phyloP scores from a whole-genome alignment of 352 stramenopile species.

The Pythium aristosporum region DNA sequence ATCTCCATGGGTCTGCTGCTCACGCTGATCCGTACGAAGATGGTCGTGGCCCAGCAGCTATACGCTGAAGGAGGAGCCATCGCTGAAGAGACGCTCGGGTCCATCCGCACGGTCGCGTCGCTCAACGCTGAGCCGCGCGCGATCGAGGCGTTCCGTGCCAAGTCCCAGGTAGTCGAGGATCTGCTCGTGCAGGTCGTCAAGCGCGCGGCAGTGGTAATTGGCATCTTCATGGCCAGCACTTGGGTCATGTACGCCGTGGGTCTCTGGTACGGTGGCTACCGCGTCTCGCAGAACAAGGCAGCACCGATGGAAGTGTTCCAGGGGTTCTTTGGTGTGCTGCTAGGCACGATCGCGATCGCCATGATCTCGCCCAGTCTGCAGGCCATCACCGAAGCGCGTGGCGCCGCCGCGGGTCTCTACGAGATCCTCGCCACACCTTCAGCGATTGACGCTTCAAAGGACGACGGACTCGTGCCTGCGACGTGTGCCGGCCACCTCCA shows the following conservation, averaged over 20 bases:
- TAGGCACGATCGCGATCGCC: constrained; percentile 40
- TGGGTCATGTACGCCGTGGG: constrained; percentile 47
- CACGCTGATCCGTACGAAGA: constrained; percentile 21
- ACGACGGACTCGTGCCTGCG: constrained; percentile 29
- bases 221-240: constrained; percentile 38
- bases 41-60: constrained; percentile 36
- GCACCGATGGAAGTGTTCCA: constrained; percentile 39
- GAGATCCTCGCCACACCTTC: constrained; percentile 50
- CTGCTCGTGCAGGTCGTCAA: constrained; percentile 35
- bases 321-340: constrained; percentile 42
- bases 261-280: constrained; percentile 55
- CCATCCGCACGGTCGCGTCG: constrained; percentile 60
- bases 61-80: constrained; percentile 50
- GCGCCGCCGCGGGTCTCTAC: constrained; percentile 42
- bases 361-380: constrained; percentile 46
- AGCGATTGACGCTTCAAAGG: constrained; percentile 40
- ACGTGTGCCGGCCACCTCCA: constrained; percentile 38
- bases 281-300: constrained; percentile 35
- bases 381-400: constrained; percentile 39
- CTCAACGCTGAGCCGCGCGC: constrained; percentile 43
- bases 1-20: constrained; percentile 38
- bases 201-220: constrained; percentile 27
- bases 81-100: constrained; percentile 55
- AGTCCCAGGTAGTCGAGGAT: constrained; percentile 27
- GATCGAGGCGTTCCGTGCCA: constrained; percentile 40